These are phyloP conservation scores for Aspergillus carbonarius DNA, from an alignment of 2,329 filamentous ascomycete genomes.

Conservation along the genomic window DNA sequence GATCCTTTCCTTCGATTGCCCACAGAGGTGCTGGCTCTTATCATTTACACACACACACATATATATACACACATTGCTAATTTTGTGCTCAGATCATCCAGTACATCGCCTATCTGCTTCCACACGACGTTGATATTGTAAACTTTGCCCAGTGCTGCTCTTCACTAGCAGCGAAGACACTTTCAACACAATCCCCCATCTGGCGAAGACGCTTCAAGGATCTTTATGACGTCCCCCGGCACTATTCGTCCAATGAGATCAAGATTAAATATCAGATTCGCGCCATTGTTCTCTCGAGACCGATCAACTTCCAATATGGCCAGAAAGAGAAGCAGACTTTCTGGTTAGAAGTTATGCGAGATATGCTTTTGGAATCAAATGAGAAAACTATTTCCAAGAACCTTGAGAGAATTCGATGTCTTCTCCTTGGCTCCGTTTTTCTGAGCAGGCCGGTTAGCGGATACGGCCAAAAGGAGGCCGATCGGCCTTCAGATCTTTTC, in stretches of 20 bases:
- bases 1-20: constrained; percentile 8
- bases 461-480: constrained; percentile 5
- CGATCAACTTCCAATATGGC: constrained; percentile 27
- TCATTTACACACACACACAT: not conserved
- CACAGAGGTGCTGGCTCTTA: constrained; percentile 11
- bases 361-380: constrained; percentile 17
- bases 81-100: constrained; percentile 30
- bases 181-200: constrained; percentile 29
- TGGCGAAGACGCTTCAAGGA: constrained; percentile 37
- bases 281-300: constrained; percentile 31
- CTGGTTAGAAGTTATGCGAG: constrained; percentile 33
- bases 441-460: constrained; percentile 24
- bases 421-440: constrained; percentile 21
- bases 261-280: constrained; percentile 37
- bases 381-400: constrained; percentile 22
- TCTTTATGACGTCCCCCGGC: constrained; percentile 32
- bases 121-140: constrained; percentile 32
- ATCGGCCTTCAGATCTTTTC: constrained; percentile 23
- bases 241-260: constrained; percentile 24
- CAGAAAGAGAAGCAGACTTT: constrained; percentile 26
- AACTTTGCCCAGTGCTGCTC: constrained; percentile 30
- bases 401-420: constrained; percentile 20
- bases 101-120: constrained; percentile 28
- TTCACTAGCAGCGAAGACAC: constrained; percentile 23
- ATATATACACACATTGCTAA: not conserved